phyloP scores from a whole-genome alignment of 2,329 filamentous ascomycete genomes.

The Coniochaeta hoffmannii region DNA sequence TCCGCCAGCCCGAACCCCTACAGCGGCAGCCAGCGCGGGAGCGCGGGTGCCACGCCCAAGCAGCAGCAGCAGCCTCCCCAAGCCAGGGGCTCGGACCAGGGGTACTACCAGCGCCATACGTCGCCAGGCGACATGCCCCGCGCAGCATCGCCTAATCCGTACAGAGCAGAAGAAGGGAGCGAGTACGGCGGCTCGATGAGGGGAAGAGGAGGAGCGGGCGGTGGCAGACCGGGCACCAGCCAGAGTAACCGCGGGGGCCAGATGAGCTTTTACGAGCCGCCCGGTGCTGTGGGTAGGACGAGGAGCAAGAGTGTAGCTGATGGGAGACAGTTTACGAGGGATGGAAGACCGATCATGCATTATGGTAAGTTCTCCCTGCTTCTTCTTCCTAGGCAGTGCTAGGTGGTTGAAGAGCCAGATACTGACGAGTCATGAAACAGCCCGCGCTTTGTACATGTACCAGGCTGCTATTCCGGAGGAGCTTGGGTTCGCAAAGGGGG shows the following conservation, averaged over 20 bases:
- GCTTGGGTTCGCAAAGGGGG: slow-evolving; percentile 84
- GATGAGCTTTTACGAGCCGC: slow-evolving; percentile 46
- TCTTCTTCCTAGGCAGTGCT: background rate
- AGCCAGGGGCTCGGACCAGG: slow-evolving; percentile 36
- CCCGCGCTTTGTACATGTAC: slow-evolving; percentile 90
- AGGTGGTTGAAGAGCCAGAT: background rate
- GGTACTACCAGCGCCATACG: slow-evolving; percentile 39
- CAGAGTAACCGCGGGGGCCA: slow-evolving; percentile 25
- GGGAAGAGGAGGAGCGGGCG: background rate
- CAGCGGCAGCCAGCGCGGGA: slow-evolving; percentile 26
- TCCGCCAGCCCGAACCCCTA: slow-evolving; percentile 53
- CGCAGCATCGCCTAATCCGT: slow-evolving; percentile 40
- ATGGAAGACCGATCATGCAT: slow-evolving; percentile 82
- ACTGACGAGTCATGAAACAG: slow-evolving; percentile 39
- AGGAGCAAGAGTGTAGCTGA: slow-evolving; percentile 85
- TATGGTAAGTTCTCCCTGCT: slow-evolving; percentile 65
- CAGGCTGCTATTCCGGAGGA: slow-evolving; percentile 93
- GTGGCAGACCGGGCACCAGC: slow-evolving; percentile 30
- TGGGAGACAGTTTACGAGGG: slow-evolving; percentile 71
- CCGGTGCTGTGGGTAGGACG: slow-evolving; percentile 1
- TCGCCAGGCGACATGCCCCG: slow-evolving; percentile 42
- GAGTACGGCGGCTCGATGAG: slow-evolving; percentile 11
- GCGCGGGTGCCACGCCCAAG: slow-evolving; percentile 9
- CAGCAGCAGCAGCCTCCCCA: slow-evolving; percentile 15
- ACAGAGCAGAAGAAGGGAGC: slow-evolving; percentile 13